These are phyloP conservation scores for Breynia disticha DNA, from an alignment of 441 rosid species.

Conservation along the genomic window DNA sequence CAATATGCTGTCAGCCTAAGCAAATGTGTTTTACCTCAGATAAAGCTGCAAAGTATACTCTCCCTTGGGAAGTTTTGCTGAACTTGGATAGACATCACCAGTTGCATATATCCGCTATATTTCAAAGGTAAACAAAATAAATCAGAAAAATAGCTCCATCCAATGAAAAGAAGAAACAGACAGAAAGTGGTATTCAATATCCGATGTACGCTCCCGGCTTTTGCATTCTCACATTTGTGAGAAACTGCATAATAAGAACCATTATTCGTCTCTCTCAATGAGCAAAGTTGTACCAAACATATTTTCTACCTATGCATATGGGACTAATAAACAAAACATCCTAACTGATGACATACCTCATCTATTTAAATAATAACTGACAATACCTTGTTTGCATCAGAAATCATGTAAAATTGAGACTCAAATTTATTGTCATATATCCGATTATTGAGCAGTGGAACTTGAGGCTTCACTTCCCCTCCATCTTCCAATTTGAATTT, in stretches of 20 bases:
- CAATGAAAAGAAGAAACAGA: too few species aligned
- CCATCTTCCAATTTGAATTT: slow-evolving; percentile 92
- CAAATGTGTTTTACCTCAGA: slow-evolving; percentile 46
- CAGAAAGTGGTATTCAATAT: neutral
- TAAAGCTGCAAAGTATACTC: slow-evolving; percentile 73
- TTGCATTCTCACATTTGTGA: slow-evolving; percentile 1
- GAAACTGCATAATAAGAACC: neutral
- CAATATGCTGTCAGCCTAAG: neutral
- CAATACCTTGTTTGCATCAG: slow-evolving; percentile 83
- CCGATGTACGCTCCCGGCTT: slow-evolving; percentile 4
- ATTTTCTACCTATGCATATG: too few species aligned
- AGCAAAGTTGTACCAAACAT: too few species aligned
- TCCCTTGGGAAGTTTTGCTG: slow-evolving; percentile 85
- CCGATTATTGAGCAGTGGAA: slow-evolving; percentile 90
- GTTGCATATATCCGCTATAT: slow-evolving; percentile 68
- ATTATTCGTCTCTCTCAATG: slow-evolving; percentile 3
- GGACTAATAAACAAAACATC: too few species aligned
- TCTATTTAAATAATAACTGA: slow-evolving; percentile 2
- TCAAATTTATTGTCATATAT: slow-evolving; percentile 95
- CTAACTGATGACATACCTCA: slow-evolving; percentile 3
- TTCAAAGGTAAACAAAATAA: slow-evolving; percentile 1
- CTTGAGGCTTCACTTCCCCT: slow-evolving; percentile 74
- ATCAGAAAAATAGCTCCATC: slow-evolving; percentile 4
- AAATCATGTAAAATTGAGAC: slow-evolving; percentile 93
- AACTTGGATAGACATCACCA: slow-evolving; percentile 90